phyloP scores from a whole-genome alignment of 1,139 yeast genomes.

The Nakaseomyces sp. region DNA sequence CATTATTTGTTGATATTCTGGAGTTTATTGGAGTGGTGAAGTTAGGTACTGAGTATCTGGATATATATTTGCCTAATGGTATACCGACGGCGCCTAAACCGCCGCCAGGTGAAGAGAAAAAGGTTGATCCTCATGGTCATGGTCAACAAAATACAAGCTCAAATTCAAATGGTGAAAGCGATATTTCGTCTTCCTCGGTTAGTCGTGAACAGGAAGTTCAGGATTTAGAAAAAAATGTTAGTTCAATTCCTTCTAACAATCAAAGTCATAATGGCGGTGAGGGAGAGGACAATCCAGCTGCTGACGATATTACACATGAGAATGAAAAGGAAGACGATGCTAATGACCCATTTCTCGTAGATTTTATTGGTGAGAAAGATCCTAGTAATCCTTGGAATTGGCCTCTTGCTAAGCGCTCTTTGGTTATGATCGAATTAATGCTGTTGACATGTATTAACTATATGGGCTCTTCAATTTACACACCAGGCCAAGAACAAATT shows the following conservation, averaged over 20 bases:
- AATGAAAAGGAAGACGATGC: neutral
- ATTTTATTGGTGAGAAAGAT: constrained; percentile 34
- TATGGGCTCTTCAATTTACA: constrained; percentile 53
- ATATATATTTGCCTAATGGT: neutral
- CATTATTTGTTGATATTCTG: constrained; percentile 6
- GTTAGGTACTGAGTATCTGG: neutral
- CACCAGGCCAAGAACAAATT: constrained; percentile 39
- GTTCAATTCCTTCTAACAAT: no score
- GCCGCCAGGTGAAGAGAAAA: neutral
- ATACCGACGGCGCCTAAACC: neutral
- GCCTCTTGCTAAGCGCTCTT: constrained; percentile 35
- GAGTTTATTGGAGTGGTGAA: constrained; percentile 4
- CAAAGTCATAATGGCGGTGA: no score
- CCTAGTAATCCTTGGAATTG: constrained; percentile 55
- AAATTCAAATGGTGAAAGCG: neutral
- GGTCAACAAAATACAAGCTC: no score
- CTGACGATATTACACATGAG: neutral
- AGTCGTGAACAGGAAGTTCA: neutral
- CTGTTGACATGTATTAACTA: constrained; percentile 46
- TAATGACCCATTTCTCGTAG: constrained; percentile 14
- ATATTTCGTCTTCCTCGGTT: neutral
- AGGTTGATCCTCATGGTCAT: no score
- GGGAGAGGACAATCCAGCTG: neutral
- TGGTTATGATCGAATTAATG: constrained; percentile 37
- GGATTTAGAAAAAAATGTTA: neutral